phyloP scores from a whole-genome alignment of 2,329 filamentous ascomycete species.

The Cercospora nicotianae region DNA sequence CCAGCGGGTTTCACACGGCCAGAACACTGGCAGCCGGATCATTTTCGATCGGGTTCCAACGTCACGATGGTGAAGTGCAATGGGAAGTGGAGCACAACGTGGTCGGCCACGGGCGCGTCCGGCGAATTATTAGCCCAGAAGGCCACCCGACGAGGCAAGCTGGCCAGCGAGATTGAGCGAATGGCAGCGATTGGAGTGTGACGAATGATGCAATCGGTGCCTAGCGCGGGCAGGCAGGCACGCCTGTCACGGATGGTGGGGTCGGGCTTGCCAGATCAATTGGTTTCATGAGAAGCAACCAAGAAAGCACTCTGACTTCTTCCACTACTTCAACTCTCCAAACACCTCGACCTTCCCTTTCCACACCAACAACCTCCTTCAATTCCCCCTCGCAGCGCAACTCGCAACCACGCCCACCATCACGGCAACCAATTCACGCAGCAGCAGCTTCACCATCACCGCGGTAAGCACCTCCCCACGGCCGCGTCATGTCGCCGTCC shows the following conservation, averaged over 20 bases:
- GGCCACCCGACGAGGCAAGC: neutral
- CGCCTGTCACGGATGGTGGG: conserved; percentile 4
- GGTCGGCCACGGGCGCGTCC: neutral
- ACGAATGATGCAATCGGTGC: neutral
- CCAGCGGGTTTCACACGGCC: conserved; percentile 1
- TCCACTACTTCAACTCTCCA: conserved; percentile 1
- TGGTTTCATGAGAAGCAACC: neutral
- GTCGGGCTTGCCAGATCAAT: neutral
- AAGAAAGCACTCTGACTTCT: neutral
- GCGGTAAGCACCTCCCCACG: neutral
- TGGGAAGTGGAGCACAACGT: conserved; percentile 1
- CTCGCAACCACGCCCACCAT: neutral
- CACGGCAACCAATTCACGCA: neutral
- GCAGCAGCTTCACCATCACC: neutral
- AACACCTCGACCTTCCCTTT: neutral
- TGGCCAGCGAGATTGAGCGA: neutral
- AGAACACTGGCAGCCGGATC: neutral
- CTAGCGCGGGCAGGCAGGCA: neutral
- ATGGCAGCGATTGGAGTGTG: neutral
- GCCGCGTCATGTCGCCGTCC: neutral
- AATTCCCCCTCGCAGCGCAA: neutral
- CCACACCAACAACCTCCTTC: neutral
- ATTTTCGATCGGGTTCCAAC: neutral
- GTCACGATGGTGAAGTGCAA: conserved; percentile 3
- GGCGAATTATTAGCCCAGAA: neutral